Evolutionary conservation across 345 rosid genomes (phyloP).

Genomic region (Aurinia saxatilis): DNA sequence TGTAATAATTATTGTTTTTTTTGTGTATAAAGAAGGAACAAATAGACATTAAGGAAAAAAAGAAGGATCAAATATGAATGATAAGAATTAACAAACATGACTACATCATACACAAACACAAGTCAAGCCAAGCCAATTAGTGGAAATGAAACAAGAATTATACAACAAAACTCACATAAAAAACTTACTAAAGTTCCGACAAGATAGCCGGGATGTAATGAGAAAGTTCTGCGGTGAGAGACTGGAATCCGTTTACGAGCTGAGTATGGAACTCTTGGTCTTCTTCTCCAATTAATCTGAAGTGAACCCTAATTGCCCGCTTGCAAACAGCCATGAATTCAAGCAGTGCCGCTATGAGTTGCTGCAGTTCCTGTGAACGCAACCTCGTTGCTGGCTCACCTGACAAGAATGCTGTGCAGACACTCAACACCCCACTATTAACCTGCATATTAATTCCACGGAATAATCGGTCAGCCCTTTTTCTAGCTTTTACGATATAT

Average conservation of each 20-base stretch:
- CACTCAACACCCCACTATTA: conserved; percentile 93
- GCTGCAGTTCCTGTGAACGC: conserved; percentile 94
- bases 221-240: conserved; percentile 91
- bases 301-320: conserved; percentile 94
- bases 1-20: no score
- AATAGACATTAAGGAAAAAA: no score
- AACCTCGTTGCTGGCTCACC: conserved; percentile 98
- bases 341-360: conserved; percentile 91
- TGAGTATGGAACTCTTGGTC: conserved; percentile 99
- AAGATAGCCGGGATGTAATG: conserved; percentile 98
- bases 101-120: not conserved
- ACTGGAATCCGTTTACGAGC: conserved; percentile 97
- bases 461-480: not conserved
- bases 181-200: conserved; percentile 57
- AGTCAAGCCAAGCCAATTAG: not conserved
- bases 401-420: conserved; percentile 96
- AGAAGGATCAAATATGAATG: no score
- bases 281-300: conserved; percentile 89
- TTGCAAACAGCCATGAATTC: conserved; percentile 99
- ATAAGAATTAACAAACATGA: not conserved
- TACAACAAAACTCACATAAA: not conserved
- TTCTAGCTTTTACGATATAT: not conserved
- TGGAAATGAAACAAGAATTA: conserved; percentile 2
- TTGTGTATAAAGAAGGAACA: no score
- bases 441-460: conserved; percentile 47